These are phyloP conservation scores for Saxophila tyrrhenica DNA, from an alignment of 495 filamentous ascomycete species.

Conservation along the genomic window DNA sequence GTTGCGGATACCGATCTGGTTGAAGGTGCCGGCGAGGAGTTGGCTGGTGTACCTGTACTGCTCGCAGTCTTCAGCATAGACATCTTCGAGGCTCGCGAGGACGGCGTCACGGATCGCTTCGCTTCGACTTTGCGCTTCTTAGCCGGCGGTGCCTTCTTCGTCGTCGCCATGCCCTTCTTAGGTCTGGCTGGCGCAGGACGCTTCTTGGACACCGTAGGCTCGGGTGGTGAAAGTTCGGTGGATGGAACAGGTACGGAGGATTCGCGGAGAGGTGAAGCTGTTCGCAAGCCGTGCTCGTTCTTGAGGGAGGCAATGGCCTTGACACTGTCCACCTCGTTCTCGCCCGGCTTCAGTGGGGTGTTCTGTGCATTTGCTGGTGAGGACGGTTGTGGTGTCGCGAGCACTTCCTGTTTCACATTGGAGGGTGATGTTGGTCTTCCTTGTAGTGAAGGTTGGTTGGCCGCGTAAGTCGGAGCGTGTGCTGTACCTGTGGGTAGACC, in stretches of 20 bases:
- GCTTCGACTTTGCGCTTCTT: constrained; percentile 50
- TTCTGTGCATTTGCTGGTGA: constrained; percentile 21
- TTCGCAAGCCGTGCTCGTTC: constrained; percentile 27
- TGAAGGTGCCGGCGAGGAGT: constrained; percentile 35
- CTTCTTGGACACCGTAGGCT: constrained; percentile 19
- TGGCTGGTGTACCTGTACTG: constrained; percentile 30
- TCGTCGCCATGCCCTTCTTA: constrained; percentile 43
- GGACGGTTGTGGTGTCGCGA: constrained; percentile 23
- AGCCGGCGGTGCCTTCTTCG: constrained; percentile 38
- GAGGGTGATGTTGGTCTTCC: constrained; percentile 12
- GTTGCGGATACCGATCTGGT: constrained; percentile 26
- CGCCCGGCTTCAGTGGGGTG: constrained; percentile 7
- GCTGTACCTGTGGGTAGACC: not conserved
- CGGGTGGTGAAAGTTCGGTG: constrained; percentile 17
- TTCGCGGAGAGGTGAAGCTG: constrained; percentile 18
- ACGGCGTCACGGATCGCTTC: constrained; percentile 31
- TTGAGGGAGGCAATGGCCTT: constrained; percentile 27
- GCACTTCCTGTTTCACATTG: constrained; percentile 27
- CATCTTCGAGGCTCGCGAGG: constrained; percentile 40
- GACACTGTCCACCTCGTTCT: constrained; percentile 16
- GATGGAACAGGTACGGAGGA: constrained; percentile 17
- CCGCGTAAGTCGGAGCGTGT: not conserved
- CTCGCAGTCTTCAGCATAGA: constrained; percentile 32
- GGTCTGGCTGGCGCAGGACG: constrained; percentile 29
- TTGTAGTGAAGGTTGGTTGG: not conserved